phyloP scores from a whole-genome alignment of 169 alveolate species.

The Blepharisma undulans region DNA sequence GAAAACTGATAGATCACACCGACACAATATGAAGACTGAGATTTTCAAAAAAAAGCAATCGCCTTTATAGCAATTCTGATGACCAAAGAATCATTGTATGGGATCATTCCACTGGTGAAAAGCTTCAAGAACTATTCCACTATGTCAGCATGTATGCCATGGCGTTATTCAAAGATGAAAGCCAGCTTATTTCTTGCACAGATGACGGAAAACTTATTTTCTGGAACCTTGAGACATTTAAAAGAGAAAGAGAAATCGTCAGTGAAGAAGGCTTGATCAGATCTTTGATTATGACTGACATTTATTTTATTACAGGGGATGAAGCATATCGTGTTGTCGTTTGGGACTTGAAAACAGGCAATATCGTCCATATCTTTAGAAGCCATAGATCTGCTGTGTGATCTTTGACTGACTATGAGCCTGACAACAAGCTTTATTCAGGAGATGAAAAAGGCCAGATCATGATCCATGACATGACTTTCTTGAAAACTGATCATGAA shows the following conservation, averaged over 20 bases:
- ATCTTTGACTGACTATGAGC: neutral
- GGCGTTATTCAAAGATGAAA: neutral
- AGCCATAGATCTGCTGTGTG: neutral
- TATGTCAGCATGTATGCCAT: neutral
- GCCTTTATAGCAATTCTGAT: neutral
- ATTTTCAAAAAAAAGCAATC: neutral
- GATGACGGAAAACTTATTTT: neutral
- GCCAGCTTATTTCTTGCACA: neutral
- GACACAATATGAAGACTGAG: neutral
- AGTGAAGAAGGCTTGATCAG: neutral
- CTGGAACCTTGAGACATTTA: neutral
- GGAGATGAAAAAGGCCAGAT: neutral
- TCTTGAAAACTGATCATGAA: neutral
- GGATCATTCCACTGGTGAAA: neutral
- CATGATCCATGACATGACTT: neutral
- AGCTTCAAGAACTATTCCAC: neutral
- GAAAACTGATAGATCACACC: neutral
- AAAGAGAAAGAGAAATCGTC: neutral
- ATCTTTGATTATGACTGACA: neutral
- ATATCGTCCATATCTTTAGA: neutral
- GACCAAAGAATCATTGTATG: neutral
- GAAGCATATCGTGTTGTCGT: neutral
- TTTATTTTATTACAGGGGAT: neutral
- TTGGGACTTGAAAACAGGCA: neutral
- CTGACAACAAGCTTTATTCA: conserved; percentile 8